Evolutionary conservation across 2,329 filamentous ascomycete genomes (phyloP), one percentile per base, ranked within the genome.

Genomic region (Triangularia setosa): DNA sequence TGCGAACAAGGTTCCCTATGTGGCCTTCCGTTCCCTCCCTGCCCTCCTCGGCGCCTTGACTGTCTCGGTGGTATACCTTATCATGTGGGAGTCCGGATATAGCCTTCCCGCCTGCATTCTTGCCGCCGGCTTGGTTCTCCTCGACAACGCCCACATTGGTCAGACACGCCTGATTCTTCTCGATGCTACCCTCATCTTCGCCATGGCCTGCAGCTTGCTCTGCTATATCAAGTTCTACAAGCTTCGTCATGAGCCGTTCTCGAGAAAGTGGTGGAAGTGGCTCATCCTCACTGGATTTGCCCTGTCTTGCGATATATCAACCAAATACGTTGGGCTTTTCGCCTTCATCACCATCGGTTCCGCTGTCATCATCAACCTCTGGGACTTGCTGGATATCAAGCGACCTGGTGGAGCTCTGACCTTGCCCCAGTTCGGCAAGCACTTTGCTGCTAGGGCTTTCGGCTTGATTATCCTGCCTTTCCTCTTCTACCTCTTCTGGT

Each of bases 41-140:
- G 95, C 95, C 65, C 86, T 95, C 58, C 87, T 98, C 71, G 95
- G 95, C 69, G 90, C 95, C 63, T 81, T 99, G 70, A 99, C 95
- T 11, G 92, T 99, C 60, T 90, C 93, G n/a, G 90, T 94, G 57
- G 89, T 92, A 63, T 99, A 96, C 78, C 80, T 96, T 75, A 99
- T 97, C 78, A 99, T 99, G 95, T 99, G 95, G 95, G 95, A 99
- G 79, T 98, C 95, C 58, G 95, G 93, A 68, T 99, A 99, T 80
- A 97, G 92, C 69, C 83, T 99, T 52, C 95, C 95, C 11, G 95
- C 95, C 64, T 96, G 92, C 76, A 82, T 98, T 62, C 83, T 97
- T 64, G 92, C 95, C 6, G 87, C 95, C 44, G 88, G 91, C 27
- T 82, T 99, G 35, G 84, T 99, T 68, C 89, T 99, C 53, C 91